Conservation (phyloP, 257 asterid species). For the Cordia subcordata region DNA sequence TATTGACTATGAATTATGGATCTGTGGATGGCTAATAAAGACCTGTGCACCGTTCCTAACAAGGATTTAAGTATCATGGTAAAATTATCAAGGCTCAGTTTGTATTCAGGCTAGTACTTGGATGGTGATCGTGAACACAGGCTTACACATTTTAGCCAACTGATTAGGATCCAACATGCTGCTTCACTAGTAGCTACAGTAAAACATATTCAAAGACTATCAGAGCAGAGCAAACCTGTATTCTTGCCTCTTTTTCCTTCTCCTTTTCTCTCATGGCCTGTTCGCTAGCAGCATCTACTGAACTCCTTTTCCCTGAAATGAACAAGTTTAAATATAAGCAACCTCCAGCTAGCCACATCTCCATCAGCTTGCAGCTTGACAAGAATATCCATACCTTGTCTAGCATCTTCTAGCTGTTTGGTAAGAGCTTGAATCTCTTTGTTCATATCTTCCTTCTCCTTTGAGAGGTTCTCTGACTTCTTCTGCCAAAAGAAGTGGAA, state of each 20-base stretch:
- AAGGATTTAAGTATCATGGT: too few species aligned
- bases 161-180: too few species aligned
- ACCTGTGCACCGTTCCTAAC: too few species aligned
- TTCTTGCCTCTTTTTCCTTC: conserved; percentile 62
- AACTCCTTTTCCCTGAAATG: conserved; percentile 33
- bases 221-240: conserved; percentile 36
- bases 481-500: conserved; percentile 16
- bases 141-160: too few species aligned
- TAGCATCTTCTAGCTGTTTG: conserved; percentile 73
- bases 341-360: background rate
- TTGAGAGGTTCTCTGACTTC: conserved; percentile 42
- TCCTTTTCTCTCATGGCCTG: conserved; percentile 44
- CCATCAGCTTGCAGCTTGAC: background rate
- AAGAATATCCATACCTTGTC: conserved; percentile 31
- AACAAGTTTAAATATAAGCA: background rate
- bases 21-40: too few species aligned
- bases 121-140: too few species aligned
- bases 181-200: too few species aligned
- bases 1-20: too few species aligned
- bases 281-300: conserved; percentile 53
- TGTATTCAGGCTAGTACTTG: too few species aligned
- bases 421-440: conserved; percentile 59
- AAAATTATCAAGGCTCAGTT: too few species aligned
- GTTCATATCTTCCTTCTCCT: conserved; percentile 55
- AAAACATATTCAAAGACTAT: background rate